Base-by-base conservation (phyloP, 2,329 filamentous ascomycete genomes). In the Arthrobotrys entomopaga region DNA sequence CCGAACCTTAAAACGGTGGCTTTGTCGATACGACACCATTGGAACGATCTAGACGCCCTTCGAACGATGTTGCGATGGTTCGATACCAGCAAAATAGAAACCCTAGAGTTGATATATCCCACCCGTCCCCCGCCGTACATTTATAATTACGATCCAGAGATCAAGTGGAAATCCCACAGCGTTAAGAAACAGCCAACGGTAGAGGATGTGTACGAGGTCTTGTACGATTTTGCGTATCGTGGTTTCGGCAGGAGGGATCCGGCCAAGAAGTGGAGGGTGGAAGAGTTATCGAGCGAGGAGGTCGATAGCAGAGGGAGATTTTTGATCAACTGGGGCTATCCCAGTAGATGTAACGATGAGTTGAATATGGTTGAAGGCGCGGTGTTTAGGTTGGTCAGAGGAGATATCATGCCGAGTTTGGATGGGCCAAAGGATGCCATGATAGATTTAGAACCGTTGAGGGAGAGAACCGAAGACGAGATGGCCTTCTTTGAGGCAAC, bases 1-100 rank as follows among this genome's bases (percentile, higher is more conserved):
- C 61, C 69, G 16, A 65, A 65, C 38, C 42, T 73, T 3, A 34
- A 50, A 26, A 73, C 57, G 19, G 61, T 73, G 2, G 56, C 56
- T 0, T n/a, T 73, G 13, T 54, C 56, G 20, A 48, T 58, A 16
- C 24, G 20, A 2, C 61, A 63, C 11, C 19, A 50, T 1, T 10
- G 20, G 13, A 57, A 15, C 15, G 57, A 66, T 63, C 5, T 48
- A 1, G 24, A 8, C 26, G 57, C 61, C 4, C 16, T 73, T 2
- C 4, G 19, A 2, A 49, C 42, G 0, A 20, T 63, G 11, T 6
- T 73, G n/a, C 15, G 43, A 8, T 73, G 61, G 61, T 73, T 24
- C 22, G 50, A 57, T 34, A n/a, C 13, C 7, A 29, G 43, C 22
- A 16, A 19, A 11, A 73, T 73, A 11, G 34, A 40, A 26, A 49